phyloP scores from a whole-genome alignment of 1,284 basidiomycete species.

The Cystobasidium sp. region DNA sequence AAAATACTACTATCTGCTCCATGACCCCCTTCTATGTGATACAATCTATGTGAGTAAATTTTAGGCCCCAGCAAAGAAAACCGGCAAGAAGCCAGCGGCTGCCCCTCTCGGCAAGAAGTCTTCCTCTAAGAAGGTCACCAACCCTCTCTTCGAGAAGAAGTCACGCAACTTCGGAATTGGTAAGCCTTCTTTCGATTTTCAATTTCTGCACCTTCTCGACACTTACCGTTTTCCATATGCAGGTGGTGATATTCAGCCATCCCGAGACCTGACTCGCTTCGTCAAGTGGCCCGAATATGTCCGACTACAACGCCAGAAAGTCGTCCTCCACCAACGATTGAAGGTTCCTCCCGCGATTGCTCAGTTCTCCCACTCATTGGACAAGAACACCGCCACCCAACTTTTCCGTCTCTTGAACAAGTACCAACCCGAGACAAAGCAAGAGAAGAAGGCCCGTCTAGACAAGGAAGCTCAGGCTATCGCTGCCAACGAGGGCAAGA shows the following conservation, averaged over 20 bases:
- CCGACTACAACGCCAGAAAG: slow-evolving; percentile 96
- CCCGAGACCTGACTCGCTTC: slow-evolving; percentile 92
- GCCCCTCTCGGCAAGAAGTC: slow-evolving; percentile 60
- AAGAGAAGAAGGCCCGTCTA: slow-evolving; percentile 97
- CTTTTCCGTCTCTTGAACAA: slow-evolving; percentile 98
- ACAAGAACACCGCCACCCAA: slow-evolving; percentile 99
- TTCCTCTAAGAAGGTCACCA: slow-evolving; percentile 71
- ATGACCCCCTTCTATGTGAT: slow-evolving; percentile 35
- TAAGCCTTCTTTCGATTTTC: slow-evolving; percentile 59
- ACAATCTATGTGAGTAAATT: slow-evolving; percentile 6
- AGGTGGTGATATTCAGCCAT: slow-evolving; percentile 94
- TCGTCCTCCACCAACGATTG: slow-evolving; percentile 96
- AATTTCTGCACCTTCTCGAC: not conserved
- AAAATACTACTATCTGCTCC: slow-evolving; percentile 41
- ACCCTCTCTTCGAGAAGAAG: slow-evolving; percentile 91
- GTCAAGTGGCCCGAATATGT: slow-evolving; percentile 99
- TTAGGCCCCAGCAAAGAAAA: slow-evolving; percentile 44
- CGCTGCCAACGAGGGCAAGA: slow-evolving; percentile 69
- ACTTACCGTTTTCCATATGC: slow-evolving; percentile 10
- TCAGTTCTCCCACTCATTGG: slow-evolving; percentile 96
- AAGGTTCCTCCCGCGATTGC: slow-evolving; percentile 99
- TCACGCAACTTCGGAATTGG: slow-evolving; percentile 96
- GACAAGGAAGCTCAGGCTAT: slow-evolving; percentile 73
- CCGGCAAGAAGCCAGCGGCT: slow-evolving; percentile 48
- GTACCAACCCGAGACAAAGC: slow-evolving; percentile 88